Conservation (phyloP, 495 filamentous ascomycete species). For the Hyaloscypha hepaticicola region DNA sequence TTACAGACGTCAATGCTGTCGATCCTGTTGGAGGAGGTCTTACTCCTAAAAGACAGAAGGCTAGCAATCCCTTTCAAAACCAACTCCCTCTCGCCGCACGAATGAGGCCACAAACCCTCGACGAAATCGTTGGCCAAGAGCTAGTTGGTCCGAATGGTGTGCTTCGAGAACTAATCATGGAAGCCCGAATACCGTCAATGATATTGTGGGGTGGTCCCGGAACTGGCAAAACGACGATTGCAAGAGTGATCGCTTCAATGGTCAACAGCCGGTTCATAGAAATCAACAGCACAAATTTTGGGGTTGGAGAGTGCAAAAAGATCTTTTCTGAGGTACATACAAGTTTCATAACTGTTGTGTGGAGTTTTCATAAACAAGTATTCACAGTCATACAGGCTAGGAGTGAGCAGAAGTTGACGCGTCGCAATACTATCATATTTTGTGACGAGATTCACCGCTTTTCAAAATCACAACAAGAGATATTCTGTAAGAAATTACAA, state of each 20-base stretch:
- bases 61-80: conserved; percentile 51
- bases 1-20: conserved; percentile 21
- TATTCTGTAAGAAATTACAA: conserved; percentile 51
- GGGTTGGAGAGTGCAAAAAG: conserved; percentile 92
- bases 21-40: conserved; percentile 31
- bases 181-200: conserved; percentile 85
- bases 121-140: conserved; percentile 87
- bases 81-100: conserved; percentile 85
- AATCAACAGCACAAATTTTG: conserved; percentile 87
- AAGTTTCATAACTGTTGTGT: not conserved
- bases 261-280: conserved; percentile 84
- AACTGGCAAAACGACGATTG: conserved; percentile 95
- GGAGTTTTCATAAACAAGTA: conserved; percentile 10
- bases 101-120: conserved; percentile 80
- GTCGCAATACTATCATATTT: conserved; percentile 89
- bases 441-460: conserved; percentile 96
- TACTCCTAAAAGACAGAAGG: conserved; percentile 57
- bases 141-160: conserved; percentile 80
- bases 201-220: conserved; percentile 89
- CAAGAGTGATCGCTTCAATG: conserved; percentile 75
- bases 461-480: conserved; percentile 88
- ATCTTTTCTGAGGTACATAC: conserved; percentile 72
- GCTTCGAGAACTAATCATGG: conserved; percentile 81
- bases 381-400: conserved; percentile 54
- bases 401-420: conserved; percentile 75